A percentile compares a stretch with the other conserved stretches of the same genome.
phyloP scores from a whole-genome alignment of 805 yeast species.

The Sugiyamaella smithiae region DNA sequence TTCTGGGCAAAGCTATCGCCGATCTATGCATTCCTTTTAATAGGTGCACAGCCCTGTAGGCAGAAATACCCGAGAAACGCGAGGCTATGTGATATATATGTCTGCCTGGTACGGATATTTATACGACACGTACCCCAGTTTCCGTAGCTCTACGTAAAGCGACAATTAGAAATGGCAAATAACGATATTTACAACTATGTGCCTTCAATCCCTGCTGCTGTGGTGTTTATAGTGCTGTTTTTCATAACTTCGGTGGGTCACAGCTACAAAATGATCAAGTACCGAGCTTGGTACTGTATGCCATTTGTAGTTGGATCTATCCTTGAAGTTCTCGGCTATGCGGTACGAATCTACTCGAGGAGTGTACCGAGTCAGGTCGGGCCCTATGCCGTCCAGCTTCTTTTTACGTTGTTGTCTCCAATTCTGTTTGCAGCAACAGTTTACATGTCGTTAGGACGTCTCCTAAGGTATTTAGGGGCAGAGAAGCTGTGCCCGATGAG shows the following conservation, averaged over 20 bases:
- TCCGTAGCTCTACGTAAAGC: no score
- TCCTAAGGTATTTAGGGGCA: conserved; percentile 53
- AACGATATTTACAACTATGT: conserved; percentile 13
- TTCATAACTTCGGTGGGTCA: conserved; percentile 45
- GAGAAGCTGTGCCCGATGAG: conserved; percentile 46
- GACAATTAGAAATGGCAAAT: not conserved
- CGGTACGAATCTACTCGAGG: conserved; percentile 52
- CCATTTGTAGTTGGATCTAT: conserved; percentile 50
- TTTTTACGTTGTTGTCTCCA: conserved; percentile 72
- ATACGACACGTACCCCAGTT: no score
- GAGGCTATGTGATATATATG: no score
- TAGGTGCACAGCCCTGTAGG: no score
- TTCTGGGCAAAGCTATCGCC: no score
- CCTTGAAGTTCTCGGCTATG: conserved; percentile 66
- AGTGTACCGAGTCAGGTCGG: conserved; percentile 35
- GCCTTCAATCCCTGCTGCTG: conserved; percentile 56
- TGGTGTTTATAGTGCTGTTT: conserved; percentile 53
- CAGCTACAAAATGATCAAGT: conserved; percentile 41
- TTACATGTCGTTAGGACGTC: conserved; percentile 66
- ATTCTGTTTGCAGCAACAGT: conserved; percentile 82
- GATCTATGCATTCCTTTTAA: no score
- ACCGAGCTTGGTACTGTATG: conserved; percentile 59
- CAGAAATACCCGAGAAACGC: no score
- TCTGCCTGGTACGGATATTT: no score
- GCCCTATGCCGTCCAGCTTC: conserved; percentile 59